Percentiles rank a stretch among this genome's conserved stretches.
Conservation (phyloP, 192 early-diverging fungal genomes). For the Backusella luteola region DNA sequence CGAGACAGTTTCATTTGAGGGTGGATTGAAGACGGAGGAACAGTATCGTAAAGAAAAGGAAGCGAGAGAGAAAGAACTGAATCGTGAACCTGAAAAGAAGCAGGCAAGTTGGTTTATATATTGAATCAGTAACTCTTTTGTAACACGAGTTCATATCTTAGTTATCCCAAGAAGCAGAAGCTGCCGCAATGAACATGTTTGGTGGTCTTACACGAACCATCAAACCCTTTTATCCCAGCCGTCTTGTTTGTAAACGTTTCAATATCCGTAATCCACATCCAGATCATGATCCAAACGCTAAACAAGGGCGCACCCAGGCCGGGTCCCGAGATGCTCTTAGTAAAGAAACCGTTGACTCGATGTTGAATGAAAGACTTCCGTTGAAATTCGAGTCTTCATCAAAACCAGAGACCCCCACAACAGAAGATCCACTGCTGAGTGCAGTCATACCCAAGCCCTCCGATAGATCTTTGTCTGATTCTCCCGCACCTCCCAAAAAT, state of each 20-base stretch:
- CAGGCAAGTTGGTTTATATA: background rate
- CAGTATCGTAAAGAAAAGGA: conserved; percentile 31
- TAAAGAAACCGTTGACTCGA: conserved; percentile 42
- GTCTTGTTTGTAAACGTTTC: conserved; percentile 77
- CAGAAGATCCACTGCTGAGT: conserved; percentile 20
- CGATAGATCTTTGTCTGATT: background rate
- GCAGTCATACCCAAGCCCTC: conserved; percentile 21
- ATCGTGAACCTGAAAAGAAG: conserved; percentile 17
- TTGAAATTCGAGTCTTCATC: background rate
- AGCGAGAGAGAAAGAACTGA: background rate
- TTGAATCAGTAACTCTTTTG: background rate
- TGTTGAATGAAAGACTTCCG: conserved; percentile 32
- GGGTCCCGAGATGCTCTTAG: conserved; percentile 40
- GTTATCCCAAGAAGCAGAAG: conserved; percentile 39
- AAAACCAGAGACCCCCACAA: background rate
- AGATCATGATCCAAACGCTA: conserved; percentile 36
- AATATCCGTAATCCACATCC: conserved; percentile 73
- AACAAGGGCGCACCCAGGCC: conserved; percentile 36
- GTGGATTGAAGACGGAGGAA: conserved; percentile 42
- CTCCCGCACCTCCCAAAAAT: background rate
- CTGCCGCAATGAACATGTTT: conserved; percentile 66
- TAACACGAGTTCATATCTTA: background rate
- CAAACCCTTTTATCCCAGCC: conserved; percentile 60
- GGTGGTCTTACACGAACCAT: conserved; percentile 59
- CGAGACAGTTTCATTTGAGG: conserved; percentile 36